Base-by-base conservation (phyloP, 2,329 filamentous ascomycete genomes). In the Nothomitra cinnamomea region DNA sequence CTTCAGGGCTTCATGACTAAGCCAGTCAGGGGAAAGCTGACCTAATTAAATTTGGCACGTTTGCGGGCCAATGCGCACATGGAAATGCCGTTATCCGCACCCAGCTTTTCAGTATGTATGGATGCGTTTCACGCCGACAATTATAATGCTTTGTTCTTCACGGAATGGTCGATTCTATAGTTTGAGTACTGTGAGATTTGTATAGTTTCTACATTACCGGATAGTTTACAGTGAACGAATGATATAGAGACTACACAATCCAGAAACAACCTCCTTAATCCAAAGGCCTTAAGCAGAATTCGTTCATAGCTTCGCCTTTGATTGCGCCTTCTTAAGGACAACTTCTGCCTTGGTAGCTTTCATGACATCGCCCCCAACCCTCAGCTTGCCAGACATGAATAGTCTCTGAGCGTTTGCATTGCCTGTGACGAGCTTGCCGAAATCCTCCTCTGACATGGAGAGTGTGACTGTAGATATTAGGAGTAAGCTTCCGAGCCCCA, bases 371-470 rank as follows among this genome's bases (percentile, higher is more conserved):
- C 92, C 92, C 80, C 88, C 94, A 67, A 96, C 80, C 85, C 96
- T 98, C 65, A 98, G 76, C 77, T 95, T 95, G 63, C 92, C 92
- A n/a, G 79, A 79, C 90, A 98, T 96, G 73, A 96, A 95, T 59
- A 98, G 73, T 61, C 83, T 82, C 76, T 98, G 92, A 55, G 92
- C 88, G 66, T 95, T 95, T 62, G 86, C 87, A 74, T 94, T 87
- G 66, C 92, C 92, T 38, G 75, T 64, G 53, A 94, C 82, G 59
- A 98, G 78, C 66, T 84, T 82, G 60, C 73, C 79, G 65, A 98
- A 98, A 70, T 96, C 87, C 55, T 79, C 78, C 58, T 98, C 92
- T 56, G 82, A 85, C 60, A 96, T 78, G 3, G 76, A 69, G 47
- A 96, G 78, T n/a, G 87, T 94, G 56, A 96, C 90, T 92, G 56